Conservation (phyloP, 768 basidiomycete genomes). For the Saitozyma sp. region DNA sequence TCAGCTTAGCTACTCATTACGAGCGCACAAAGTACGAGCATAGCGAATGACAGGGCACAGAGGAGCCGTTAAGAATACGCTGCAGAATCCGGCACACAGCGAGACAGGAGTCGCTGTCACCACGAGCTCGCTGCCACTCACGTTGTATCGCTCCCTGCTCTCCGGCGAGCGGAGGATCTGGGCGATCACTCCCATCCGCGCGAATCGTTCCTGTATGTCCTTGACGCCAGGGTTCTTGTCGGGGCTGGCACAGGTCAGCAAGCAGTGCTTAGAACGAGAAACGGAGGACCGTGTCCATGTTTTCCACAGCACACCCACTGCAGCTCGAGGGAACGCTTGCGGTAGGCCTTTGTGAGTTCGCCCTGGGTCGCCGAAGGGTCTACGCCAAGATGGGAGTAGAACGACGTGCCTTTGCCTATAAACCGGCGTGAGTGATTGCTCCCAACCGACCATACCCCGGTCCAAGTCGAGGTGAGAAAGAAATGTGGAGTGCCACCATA, state of each 20-base stretch:
- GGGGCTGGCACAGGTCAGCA: constrained; percentile 60
- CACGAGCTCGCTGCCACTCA: constrained; percentile 18
- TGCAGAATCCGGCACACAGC: no score
- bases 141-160: constrained; percentile 70
- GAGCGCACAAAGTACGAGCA: no score
- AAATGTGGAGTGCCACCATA: background rate
- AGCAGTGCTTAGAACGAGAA: background rate
- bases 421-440: background rate
- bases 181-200: constrained; percentile 82
- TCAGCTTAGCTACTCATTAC: no score
- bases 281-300: background rate
- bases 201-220: constrained; percentile 81
- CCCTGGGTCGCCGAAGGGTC: constrained; percentile 63
- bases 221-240: constrained; percentile 91
- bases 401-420: constrained; percentile 80
- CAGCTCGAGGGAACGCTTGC: constrained; percentile 82
- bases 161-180: constrained; percentile 76
- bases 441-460: background rate
- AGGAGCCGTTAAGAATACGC: no score
- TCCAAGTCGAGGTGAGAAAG: background rate
- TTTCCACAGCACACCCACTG: constrained; percentile 65
- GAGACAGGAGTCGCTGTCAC: no score
- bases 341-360: constrained; percentile 85
- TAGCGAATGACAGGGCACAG: no score
- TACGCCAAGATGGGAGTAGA: constrained; percentile 91